Evolutionary conservation across 352 stramenopile genomes (phyloP).

Genomic region (Phytophthora nicotianae): DNA sequence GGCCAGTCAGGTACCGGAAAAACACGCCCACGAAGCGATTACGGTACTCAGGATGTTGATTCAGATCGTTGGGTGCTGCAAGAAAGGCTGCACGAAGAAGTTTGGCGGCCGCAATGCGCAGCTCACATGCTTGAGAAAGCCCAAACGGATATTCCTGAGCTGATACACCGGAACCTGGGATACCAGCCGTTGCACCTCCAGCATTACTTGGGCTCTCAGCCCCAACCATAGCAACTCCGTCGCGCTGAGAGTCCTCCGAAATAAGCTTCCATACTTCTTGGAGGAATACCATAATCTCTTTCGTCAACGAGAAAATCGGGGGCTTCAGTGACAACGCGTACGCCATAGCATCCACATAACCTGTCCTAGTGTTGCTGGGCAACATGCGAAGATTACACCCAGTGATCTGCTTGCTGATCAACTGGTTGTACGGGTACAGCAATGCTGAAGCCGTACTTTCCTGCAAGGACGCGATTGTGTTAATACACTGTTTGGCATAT

Average conservation of each 20-base stretch:
- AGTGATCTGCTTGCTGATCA: conserved; percentile 88
- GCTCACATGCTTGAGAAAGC: conserved; percentile 76
- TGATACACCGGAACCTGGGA: conserved; percentile 49
- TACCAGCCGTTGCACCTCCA: conserved; percentile 31
- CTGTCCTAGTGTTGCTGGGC: conserved; percentile 65
- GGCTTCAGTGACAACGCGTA: conserved; percentile 76
- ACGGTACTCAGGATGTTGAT: conserved; percentile 82
- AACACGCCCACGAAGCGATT: conserved; percentile 90
- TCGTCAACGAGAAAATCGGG: conserved; percentile 83
- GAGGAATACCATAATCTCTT: conserved; percentile 86
- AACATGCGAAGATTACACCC: conserved; percentile 79
- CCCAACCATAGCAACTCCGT: conserved; percentile 32
- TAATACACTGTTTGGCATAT: conserved; percentile 79
- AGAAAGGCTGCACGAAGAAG: conserved; percentile 88
- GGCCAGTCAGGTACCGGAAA: conserved; percentile 91
- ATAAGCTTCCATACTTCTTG: conserved; percentile 88
- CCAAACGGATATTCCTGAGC: conserved; percentile 89
- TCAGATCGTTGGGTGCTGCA: conserved; percentile 80
- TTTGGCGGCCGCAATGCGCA: conserved; percentile 89
- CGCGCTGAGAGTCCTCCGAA: conserved; percentile 63
- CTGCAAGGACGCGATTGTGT: conserved; percentile 57
- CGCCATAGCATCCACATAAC: conserved; percentile 88
- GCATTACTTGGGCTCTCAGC: conserved; percentile 30
- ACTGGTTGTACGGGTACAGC: conserved; percentile 83
- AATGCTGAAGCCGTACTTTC: conserved; percentile 67